Percentiles rank a stretch among this genome's conserved stretches.
Conservation (phyloP, 2,329 filamentous ascomycete species). For the Leptographium radiaticola region DNA sequence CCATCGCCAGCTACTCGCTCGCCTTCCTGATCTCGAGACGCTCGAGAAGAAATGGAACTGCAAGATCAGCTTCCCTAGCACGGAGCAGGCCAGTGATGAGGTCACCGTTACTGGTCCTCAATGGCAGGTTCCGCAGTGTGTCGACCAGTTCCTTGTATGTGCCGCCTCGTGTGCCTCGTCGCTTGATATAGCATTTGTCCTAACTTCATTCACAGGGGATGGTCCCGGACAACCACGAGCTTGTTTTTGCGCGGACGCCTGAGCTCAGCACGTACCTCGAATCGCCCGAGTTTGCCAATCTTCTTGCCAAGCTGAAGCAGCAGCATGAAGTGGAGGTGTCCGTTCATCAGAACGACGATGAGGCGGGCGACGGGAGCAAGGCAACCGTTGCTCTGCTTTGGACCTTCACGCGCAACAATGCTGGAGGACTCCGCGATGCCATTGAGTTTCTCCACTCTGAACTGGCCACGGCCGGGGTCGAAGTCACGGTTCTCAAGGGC, state of each 20-base stretch:
- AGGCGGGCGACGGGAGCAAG: slow-evolving; percentile 41
- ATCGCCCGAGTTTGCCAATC: slow-evolving; percentile 69
- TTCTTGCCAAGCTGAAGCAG: slow-evolving; percentile 71
- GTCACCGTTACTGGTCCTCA: slow-evolving; percentile 93
- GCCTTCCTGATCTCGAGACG: slow-evolving; percentile 80
- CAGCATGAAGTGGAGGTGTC: slow-evolving; percentile 87
- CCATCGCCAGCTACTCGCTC: slow-evolving; percentile 83
- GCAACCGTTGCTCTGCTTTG: slow-evolving; percentile 54
- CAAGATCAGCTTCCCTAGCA: slow-evolving; percentile 97
- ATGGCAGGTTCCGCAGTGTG: slow-evolving; percentile 94
- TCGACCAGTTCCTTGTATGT: slow-evolving; percentile 74
- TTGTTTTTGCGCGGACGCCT: slow-evolving; percentile 65
- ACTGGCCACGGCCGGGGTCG: slow-evolving; percentile 79
- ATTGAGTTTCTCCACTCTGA: slow-evolving; percentile 86
- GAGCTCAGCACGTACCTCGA: slow-evolving; percentile 72
- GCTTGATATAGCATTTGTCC: background rate
- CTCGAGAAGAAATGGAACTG: slow-evolving; percentile 99
- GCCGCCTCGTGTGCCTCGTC: background rate
- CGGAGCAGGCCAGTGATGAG: slow-evolving; percentile 91
- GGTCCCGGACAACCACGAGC: slow-evolving; percentile 91
- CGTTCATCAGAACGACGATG: slow-evolving; percentile 51
- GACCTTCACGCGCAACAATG: slow-evolving; percentile 92
- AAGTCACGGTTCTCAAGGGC: slow-evolving; percentile 75
- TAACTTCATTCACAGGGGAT: slow-evolving; percentile 49
- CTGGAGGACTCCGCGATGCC: slow-evolving; percentile 85